Evolutionary conservation across 257 asterid genomes (phyloP), one percentile per base, ranked within the genome.

Genomic region (Dorcoceras hygrometricum): DNA sequence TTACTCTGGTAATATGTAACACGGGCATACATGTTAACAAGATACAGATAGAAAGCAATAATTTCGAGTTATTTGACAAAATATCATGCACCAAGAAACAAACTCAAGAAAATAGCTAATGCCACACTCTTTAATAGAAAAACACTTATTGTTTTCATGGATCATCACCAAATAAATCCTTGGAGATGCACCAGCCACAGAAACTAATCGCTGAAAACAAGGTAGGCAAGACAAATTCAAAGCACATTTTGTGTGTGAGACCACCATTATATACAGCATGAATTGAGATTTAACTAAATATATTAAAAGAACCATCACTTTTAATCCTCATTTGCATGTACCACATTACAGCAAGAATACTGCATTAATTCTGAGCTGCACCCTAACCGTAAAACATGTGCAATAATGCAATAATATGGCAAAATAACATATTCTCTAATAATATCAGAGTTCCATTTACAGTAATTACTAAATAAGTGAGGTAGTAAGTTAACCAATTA

Each of bases 51-150:
- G 59, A 62, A 71, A 36, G 56, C 60, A 23, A 65, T 36, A 62
- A 60, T 11, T 28, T 14, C n/a, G 10, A 48, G 63, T 55, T 57
- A 32, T 74, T 62, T 60, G 23, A 62, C 16, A 26, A 62, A 63
- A 61, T 69, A 71, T 74, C 78, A 48, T 22, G 32, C 61, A 62
- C 50, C 48, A 59, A 18, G 64, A 60, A 46, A 73, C 39, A 65
- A 73, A 24, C 51, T 27, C 56, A 54, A 39, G 14, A 48, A 20
- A 39, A 76, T 51, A 70, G 59, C 32, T 65, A 25, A 28, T 59
- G 65, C 68, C 66, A 20, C 55, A 70, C 18, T n/a, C 61, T 59
- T 53, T 70, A 46, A 46, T 63, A 73, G 22, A 53, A 29, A 63
- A 55, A 53, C 67, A 50, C 10, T 46, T 27, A n/a, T 20, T 70